These are phyloP conservation scores for Ogataea nonfermentans DNA, from an alignment of 805 yeast genomes.

Conservation along the genomic window DNA sequence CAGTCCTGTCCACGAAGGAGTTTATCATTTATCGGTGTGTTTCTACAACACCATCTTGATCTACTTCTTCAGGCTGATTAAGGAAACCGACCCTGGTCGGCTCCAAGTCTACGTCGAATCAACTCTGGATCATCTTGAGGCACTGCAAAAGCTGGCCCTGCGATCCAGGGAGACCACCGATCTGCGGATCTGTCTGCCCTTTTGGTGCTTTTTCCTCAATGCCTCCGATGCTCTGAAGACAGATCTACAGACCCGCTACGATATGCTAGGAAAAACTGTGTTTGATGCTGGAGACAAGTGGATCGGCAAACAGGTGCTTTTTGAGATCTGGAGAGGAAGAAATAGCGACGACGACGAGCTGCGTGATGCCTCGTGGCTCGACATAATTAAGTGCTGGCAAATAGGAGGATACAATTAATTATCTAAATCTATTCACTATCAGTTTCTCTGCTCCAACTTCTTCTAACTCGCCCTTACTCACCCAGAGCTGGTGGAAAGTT, in stretches of 20 bases:
- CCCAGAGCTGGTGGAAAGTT: slow-evolving; percentile 95
- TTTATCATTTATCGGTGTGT: slow-evolving; percentile 38
- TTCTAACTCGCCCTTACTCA: slow-evolving; percentile 78
- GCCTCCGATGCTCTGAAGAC: slow-evolving; percentile 39
- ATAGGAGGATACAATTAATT: slow-evolving; percentile 33
- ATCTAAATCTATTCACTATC: slow-evolving; percentile 79
- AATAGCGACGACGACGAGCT: slow-evolving; percentile 24
- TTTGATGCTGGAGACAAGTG: slow-evolving; percentile 43
- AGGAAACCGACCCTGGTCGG: slow-evolving; percentile 36
- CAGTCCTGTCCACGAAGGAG: slow-evolving; percentile 40
- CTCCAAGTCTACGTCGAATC: slow-evolving; percentile 37
- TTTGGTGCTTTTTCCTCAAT: slow-evolving; percentile 49
- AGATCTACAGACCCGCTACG: slow-evolving; percentile 33
- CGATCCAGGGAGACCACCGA: slow-evolving; percentile 20
- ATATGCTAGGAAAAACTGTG: slow-evolving; percentile 34
- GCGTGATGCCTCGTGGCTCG: slow-evolving; percentile 48
- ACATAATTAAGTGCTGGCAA: slow-evolving; percentile 55
- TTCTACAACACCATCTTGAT: slow-evolving; percentile 45
- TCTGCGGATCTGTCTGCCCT: slow-evolving; percentile 38
- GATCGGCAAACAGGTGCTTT: slow-evolving; percentile 53
- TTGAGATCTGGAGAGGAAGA: slow-evolving; percentile 49
- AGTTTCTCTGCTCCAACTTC: slow-evolving; percentile 85
- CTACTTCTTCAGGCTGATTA: slow-evolving; percentile 46
- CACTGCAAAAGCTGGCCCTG: slow-evolving; percentile 23
- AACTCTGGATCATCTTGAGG: slow-evolving; percentile 37